Conservation (phyloP, 495 filamentous ascomycete species). For the Hypoxylon rickii region DNA sequence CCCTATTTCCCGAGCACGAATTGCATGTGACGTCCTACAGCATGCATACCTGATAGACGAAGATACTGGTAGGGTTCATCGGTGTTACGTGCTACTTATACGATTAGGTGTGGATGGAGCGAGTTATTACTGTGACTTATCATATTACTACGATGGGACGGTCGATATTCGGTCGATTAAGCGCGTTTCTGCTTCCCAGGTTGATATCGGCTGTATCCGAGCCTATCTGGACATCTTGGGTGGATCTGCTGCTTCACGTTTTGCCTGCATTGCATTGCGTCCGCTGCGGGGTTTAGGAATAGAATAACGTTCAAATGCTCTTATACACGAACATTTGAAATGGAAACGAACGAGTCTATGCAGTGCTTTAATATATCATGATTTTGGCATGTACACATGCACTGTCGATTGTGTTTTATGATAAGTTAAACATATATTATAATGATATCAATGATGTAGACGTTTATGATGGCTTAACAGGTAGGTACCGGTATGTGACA, state of each 20-base stretch:
- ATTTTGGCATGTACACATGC: too few relatives aligned
- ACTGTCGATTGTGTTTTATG: too few relatives aligned
- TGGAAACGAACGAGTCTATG: too few relatives aligned
- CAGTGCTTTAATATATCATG: too few relatives aligned
- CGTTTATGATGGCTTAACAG: too few relatives aligned
- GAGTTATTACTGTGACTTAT: conserved; percentile 29
- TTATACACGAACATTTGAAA: too few relatives aligned
- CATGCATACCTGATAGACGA: not conserved
- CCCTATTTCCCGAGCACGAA: not conserved
- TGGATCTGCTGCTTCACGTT: conserved; percentile 10
- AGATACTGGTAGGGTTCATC: conserved; percentile 3
- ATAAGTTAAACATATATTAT: too few relatives aligned
- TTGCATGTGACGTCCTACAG: conserved; percentile 12
- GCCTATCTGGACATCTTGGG: not conserved
- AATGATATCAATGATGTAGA: too few relatives aligned
- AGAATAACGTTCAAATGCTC: too few relatives aligned
- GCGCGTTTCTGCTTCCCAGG: conserved; percentile 9
- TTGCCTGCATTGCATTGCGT: not conserved
- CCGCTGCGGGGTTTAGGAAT: not conserved
- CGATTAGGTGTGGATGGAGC: conserved; percentile 16
- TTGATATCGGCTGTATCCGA: conserved; percentile 16
- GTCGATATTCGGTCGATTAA: not conserved
- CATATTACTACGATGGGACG: conserved; percentile 20
- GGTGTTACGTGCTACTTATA: conserved; percentile 2
- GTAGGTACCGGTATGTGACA: too few relatives aligned